phyloP scores from a whole-genome alignment of 2,329 filamentous ascomycete species.

The Bertia moriformis region DNA sequence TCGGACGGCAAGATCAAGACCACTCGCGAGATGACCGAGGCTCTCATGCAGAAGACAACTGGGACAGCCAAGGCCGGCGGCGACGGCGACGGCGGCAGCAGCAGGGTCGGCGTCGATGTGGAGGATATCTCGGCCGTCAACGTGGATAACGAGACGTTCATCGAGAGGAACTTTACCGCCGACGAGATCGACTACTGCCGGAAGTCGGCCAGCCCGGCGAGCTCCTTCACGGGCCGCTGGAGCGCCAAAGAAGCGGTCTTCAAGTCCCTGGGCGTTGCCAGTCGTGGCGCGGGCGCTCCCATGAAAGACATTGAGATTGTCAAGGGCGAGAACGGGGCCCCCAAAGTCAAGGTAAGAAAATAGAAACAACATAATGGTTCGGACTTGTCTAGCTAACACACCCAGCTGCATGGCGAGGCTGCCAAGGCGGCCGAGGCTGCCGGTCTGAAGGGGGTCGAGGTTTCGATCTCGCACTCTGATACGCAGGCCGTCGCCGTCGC shows the following conservation, averaged over 20 bases:
- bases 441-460: constrained; percentile 73
- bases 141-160: constrained; percentile 83
- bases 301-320: constrained; percentile 90
- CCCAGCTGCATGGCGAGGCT: constrained; percentile 76
- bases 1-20: constrained; percentile 37
- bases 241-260: constrained; percentile 97
- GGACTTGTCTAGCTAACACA: too few species aligned
- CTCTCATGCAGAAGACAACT: constrained; percentile 47
- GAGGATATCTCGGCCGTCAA: constrained; percentile 80
- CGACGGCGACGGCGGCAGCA: constrained; percentile 44
- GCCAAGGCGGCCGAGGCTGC: constrained; percentile 69
- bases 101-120: constrained; percentile 84
- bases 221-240: constrained; percentile 90
- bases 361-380: not conserved
- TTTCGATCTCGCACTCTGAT: constrained; percentile 94
- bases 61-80: too few species aligned
- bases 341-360: constrained; percentile 64
- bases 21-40: constrained; percentile 64
- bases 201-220: constrained; percentile 63
- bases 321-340: constrained; percentile 67
- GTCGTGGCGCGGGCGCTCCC: constrained; percentile 79
- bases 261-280: constrained; percentile 79
- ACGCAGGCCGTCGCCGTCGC: constrained; percentile 89
- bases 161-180: constrained; percentile 84
- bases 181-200: constrained; percentile 77